These are phyloP conservation scores for Halenospora varia DNA, from an alignment of 495 filamentous ascomycete genomes.

Conservation along the genomic window DNA sequence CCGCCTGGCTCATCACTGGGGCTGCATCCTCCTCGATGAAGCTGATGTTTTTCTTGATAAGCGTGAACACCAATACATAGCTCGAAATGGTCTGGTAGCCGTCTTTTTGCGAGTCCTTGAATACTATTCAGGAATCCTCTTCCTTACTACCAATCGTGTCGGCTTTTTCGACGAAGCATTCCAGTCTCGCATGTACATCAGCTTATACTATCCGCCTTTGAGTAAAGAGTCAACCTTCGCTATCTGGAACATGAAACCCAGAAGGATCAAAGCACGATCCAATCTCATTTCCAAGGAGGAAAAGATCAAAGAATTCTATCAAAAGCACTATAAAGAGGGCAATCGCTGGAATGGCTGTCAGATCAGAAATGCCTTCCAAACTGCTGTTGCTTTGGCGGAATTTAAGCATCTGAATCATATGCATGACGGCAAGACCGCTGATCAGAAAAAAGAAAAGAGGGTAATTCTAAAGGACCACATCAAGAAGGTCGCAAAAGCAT, in stretches of 20 bases:
- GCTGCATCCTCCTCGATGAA: conserved; percentile 51
- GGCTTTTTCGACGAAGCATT: conserved; percentile 40
- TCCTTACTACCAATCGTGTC: conserved; percentile 51
- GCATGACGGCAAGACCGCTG: too few species aligned
- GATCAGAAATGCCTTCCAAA: conserved; percentile 43
- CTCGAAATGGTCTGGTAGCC: conserved; percentile 62
- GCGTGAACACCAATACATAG: conserved; percentile 33
- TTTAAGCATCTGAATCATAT: too few species aligned
- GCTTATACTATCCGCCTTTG: conserved; percentile 37
- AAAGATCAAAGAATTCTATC: background rate
- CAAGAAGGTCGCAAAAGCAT: too few species aligned
- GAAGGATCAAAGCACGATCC: background rate
- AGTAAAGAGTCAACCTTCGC: conserved; percentile 20
- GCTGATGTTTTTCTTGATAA: conserved; percentile 51
- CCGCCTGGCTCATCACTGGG: conserved; percentile 39
- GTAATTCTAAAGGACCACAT: too few species aligned
- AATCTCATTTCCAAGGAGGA: conserved; percentile 11
- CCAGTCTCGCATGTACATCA: conserved; percentile 40
- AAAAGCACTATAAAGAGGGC: background rate
- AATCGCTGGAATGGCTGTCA: conserved; percentile 41
- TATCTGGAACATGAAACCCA: conserved; percentile 23
- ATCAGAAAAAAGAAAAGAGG: too few species aligned
- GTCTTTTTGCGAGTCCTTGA: conserved; percentile 32
- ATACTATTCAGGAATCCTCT: conserved; percentile 33
- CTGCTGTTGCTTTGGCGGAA: too few species aligned